phyloP scores from a whole-genome alignment of 495 filamentous ascomycete species.

The Talaromyces stipitatus region DNA sequence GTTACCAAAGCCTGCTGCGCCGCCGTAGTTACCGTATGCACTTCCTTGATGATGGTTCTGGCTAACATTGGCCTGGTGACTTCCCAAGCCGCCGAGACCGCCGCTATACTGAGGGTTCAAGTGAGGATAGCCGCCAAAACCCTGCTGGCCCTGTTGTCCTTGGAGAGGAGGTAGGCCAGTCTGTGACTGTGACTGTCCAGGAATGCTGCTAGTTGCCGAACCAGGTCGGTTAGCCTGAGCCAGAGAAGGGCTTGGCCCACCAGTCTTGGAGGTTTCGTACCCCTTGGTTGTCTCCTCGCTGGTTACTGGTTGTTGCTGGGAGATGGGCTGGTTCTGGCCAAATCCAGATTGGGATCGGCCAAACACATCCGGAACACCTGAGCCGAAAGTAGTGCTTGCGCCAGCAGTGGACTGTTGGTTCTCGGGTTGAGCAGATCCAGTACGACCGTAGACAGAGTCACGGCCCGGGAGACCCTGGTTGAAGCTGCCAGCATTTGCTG shows the following conservation, averaged over 20 bases:
- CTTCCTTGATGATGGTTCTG: conserved; percentile 57
- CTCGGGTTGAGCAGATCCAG: conserved; percentile 66
- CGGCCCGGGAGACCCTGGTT: conserved; percentile 56
- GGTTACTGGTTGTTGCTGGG: conserved; percentile 53
- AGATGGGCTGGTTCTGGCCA: conserved; percentile 58
- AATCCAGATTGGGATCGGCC: conserved; percentile 62
- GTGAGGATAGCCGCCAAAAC: conserved; percentile 70
- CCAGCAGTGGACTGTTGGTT: conserved; percentile 50
- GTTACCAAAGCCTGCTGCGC: conserved; percentile 46
- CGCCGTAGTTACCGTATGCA: conserved; percentile 42
- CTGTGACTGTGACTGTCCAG: conserved; percentile 50
- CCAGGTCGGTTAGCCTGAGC: conserved; percentile 73
- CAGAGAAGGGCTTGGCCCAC: conserved; percentile 78
- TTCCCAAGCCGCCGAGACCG: conserved; percentile 61
- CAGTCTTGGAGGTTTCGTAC: conserved; percentile 64
- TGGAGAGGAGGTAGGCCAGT: conserved; percentile 68
- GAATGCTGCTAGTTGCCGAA: conserved; percentile 69
- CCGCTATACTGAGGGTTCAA: conserved; percentile 64
- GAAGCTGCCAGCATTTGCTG: conserved; percentile 62
- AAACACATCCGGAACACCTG: conserved; percentile 71
- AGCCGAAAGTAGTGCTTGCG: conserved; percentile 54
- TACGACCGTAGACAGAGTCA: conserved; percentile 73
- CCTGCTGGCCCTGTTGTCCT: conserved; percentile 48
- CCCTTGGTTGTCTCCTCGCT: conserved; percentile 69
- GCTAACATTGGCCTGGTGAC: conserved; percentile 48